phyloP scores from a whole-genome alignment of 1,284 basidiomycete genomes.

The Moesziomyces sp. region DNA sequence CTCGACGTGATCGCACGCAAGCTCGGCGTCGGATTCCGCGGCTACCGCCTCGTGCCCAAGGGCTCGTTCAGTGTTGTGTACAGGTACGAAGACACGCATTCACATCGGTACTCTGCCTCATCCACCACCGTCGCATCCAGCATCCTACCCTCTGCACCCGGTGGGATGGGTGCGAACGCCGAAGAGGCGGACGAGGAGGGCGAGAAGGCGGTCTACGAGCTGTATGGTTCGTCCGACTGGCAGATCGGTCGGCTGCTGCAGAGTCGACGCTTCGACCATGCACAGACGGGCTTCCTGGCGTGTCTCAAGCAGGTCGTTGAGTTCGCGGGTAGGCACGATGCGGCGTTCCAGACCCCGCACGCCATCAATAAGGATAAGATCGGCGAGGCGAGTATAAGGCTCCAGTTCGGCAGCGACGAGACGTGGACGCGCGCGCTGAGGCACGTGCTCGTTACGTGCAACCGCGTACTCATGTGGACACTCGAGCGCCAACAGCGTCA shows the following conservation, averaged over 20 bases:
- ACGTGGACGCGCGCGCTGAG: constrained; percentile 92
- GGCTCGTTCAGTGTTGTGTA: constrained; percentile 54
- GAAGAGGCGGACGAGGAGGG: constrained; percentile 7
- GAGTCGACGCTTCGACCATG: constrained; percentile 93
- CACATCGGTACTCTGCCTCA: constrained; percentile 15
- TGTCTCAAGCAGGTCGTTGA: constrained; percentile 91
- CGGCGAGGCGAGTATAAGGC: constrained; percentile 90
- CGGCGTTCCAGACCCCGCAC: constrained; percentile 82
- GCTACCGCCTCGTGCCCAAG: constrained; percentile 53
- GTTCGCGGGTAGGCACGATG: constrained; percentile 77
- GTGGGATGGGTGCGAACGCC: background rate
- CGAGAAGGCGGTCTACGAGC: constrained; percentile 53
- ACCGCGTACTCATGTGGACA: constrained; percentile 44
- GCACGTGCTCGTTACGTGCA: constrained; percentile 81
- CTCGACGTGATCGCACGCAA: constrained; percentile 78
- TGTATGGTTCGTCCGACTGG: constrained; percentile 71
- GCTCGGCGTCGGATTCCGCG: constrained; percentile 32
- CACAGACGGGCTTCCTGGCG: constrained; percentile 94
- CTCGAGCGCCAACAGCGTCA: constrained; percentile 20
- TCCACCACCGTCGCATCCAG: constrained; percentile 6
- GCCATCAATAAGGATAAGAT: constrained; percentile 94
- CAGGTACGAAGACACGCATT: constrained; percentile 25
- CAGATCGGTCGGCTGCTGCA: constrained; percentile 87
- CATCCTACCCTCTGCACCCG: background rate
- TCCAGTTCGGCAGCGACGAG: constrained; percentile 89